Evolutionary conservation across 2,329 filamentous ascomycete genomes (phyloP).

Genomic region (Alternaria longipes): DNA sequence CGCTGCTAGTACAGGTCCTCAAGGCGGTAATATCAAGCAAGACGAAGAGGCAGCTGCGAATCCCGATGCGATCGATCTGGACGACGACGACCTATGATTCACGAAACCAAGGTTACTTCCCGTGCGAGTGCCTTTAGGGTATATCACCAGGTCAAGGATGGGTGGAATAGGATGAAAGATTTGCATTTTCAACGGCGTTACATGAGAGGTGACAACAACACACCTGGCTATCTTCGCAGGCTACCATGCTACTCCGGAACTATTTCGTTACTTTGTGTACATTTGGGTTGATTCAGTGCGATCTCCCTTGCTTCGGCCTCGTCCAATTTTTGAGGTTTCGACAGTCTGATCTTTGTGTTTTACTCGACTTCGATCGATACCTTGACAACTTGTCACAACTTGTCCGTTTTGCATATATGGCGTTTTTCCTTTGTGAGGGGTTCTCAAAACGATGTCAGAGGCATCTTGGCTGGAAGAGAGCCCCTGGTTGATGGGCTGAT

Average conservation of each 20-base stretch:
- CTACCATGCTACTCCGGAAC: constrained; percentile 17
- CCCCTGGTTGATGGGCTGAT: constrained; percentile 4
- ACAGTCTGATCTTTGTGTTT: constrained; percentile 18
- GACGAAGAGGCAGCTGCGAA: constrained; percentile 66
- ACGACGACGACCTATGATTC: constrained; percentile 59
- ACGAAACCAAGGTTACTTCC: constrained; percentile 22
- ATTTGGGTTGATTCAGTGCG: constrained; percentile 14
- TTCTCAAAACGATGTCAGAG: constrained; percentile 2
- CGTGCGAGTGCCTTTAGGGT: neutral
- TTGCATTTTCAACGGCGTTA: constrained; percentile 22
- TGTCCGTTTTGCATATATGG: constrained; percentile 17
- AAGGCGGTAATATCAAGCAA: constrained; percentile 65
- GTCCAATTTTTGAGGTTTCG: constrained; percentile 9
- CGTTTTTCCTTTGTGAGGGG: constrained; percentile 14
- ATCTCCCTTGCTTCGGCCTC: constrained; percentile 14
- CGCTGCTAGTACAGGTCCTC: constrained; percentile 78
- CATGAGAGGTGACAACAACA: constrained; percentile 6
- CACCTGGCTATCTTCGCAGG: constrained; percentile 6
- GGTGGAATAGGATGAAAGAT: constrained; percentile 19
- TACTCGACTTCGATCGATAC: constrained; percentile 20
- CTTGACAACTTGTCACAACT: constrained; percentile 14
- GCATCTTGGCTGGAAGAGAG: neutral
- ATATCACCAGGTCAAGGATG: constrained; percentile 6
- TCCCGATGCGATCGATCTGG: constrained; percentile 85
- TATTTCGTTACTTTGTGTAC: constrained; percentile 17